phyloP scores from a whole-genome alignment of 345 rosid genomes.

The Arabidopsis suecica region DNA sequence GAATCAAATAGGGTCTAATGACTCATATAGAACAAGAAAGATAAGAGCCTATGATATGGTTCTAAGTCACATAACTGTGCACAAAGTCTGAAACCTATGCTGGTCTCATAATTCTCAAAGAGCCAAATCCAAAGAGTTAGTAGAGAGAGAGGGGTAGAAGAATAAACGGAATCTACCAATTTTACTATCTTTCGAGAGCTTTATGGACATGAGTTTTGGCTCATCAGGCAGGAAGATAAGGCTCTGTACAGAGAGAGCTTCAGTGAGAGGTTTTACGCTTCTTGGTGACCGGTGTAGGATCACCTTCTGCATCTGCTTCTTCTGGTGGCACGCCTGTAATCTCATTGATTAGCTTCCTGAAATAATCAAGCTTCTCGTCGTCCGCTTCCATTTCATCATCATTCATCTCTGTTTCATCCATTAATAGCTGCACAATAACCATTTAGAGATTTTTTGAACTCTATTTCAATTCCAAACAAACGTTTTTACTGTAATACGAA shows the following conservation, averaged over 20 bases:
- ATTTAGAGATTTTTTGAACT: neutral
- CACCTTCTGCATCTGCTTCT: constrained; percentile 37
- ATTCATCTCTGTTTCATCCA: constrained; percentile 39
- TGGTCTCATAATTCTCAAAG: constrained; percentile 30
- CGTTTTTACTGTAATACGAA: neutral
- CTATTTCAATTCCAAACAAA: constrained; percentile 13
- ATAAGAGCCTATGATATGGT: constrained; percentile 4
- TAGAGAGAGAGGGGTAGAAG: constrained; percentile 1
- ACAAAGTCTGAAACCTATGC: constrained; percentile 34
- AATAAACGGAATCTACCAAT: constrained; percentile 32
- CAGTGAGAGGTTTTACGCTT: constrained; percentile 29
- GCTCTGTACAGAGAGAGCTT: constrained; percentile 41
- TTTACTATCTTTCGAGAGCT: constrained; percentile 6
- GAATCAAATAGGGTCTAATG: constrained; percentile 27
- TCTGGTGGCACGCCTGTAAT: constrained; percentile 27
- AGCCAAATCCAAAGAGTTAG: constrained; percentile 32
- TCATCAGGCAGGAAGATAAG: constrained; percentile 23
- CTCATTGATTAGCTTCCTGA: constrained; percentile 38
- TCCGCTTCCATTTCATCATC: constrained; percentile 22
- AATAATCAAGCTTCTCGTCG: constrained; percentile 25
- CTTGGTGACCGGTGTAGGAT: constrained; percentile 33
- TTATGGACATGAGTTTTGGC: constrained; percentile 8
- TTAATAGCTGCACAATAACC: constrained; percentile 33
- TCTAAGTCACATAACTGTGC: constrained; percentile 35
- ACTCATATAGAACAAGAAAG: constrained; percentile 25